Evolutionary conservation across 805 yeast genomes (phyloP), one percentile per base, ranked within the genome.

Genomic region (Zygotorulaspora florentina): DNA sequence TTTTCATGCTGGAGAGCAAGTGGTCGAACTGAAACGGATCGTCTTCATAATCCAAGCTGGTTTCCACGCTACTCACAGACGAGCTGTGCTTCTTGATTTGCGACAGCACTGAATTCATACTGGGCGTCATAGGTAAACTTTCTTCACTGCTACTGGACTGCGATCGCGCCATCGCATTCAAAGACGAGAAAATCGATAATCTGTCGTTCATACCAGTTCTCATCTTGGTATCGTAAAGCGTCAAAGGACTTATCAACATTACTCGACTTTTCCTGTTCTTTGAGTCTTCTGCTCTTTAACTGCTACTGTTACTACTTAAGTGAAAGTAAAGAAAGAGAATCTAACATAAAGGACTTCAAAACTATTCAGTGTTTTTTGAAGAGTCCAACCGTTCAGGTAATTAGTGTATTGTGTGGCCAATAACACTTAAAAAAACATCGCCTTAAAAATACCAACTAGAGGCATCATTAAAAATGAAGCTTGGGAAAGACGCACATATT

Each of bases 21-120:
- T 20, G 29, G 15, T 17, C 17, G n/a, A 34, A 31, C 17, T 39
- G 44, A 11, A 43, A 38, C 6, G 48, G 45, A 8, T 37, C 47
- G 18, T 39, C 46, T 12, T 43, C 47, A 16, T 30, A 23, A 6
- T 33, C 26, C 10, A 35, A 11, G 26, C 27, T 13, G 26, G 36
- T 33, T 18, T 35, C 28, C 17, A 35, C 26, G 8, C 28, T 15
- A 10, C 26, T 18, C n/a, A 11, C 11, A 5, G 27, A 17, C n/a
- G 42, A 17, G 13, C 27, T 42, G 17, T 40, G 30, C 18, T 40
- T 45, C 26, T 46, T 45, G 3, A 58, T 48, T 42, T 58, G 63
- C 28, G 60, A 52, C 44, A 55, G 43, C 25, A 58, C 63, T 29
- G 63, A 52, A 39, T 50, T 52, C 58, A 58, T 50, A 27, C 60